Conservation (phyloP, 768 basidiomycete species). For the Boletus speciosus region DNA sequence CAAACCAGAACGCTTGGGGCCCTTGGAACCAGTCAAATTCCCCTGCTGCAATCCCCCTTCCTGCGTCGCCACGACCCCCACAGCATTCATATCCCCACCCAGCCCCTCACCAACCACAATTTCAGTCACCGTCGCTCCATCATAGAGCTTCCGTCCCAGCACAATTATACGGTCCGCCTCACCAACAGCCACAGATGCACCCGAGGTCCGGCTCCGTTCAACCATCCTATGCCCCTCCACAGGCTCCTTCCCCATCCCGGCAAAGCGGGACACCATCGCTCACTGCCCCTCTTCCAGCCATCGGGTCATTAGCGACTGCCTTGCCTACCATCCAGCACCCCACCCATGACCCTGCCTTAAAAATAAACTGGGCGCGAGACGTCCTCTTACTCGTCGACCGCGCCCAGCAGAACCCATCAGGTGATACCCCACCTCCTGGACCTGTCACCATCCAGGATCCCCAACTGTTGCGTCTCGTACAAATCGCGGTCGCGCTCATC, state of each 20-base stretch:
- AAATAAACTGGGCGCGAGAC: slow-evolving; percentile 78
- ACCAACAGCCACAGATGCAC: slow-evolving; percentile 21
- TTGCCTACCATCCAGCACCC: slow-evolving; percentile 51
- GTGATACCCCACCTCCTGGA: slow-evolving; percentile 44
- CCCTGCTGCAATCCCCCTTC: slow-evolving; percentile 19
- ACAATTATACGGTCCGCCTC: slow-evolving; percentile 23
- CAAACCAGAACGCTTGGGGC: slow-evolving; percentile 27
- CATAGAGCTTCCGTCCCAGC: slow-evolving; percentile 20
- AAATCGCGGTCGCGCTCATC: slow-evolving; percentile 62
- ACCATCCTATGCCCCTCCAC: slow-evolving; percentile 18
- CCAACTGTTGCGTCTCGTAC: slow-evolving; percentile 54
- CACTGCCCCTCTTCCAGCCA: slow-evolving; percentile 66
- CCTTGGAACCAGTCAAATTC: slow-evolving; percentile 2
- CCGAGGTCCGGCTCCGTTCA: slow-evolving; percentile 16
- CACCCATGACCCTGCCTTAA: slow-evolving; percentile 52
- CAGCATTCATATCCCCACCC: slow-evolving; percentile 15
- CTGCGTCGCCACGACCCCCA: slow-evolving; percentile 21
- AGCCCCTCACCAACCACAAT: slow-evolving; percentile 20
- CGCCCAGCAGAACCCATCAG: slow-evolving; percentile 32
- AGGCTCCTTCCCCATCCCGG: slow-evolving; percentile 24
- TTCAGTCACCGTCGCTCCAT: slow-evolving; percentile 20
- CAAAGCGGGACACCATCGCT: slow-evolving; percentile 42
- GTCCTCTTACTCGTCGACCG: slow-evolving; percentile 78
- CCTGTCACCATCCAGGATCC: slow-evolving; percentile 57
- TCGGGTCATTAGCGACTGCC: slow-evolving; percentile 53